Base-by-base conservation (phyloP, 192 early-diverging fungal species). In the Gaertneriomyces sp. region DNA sequence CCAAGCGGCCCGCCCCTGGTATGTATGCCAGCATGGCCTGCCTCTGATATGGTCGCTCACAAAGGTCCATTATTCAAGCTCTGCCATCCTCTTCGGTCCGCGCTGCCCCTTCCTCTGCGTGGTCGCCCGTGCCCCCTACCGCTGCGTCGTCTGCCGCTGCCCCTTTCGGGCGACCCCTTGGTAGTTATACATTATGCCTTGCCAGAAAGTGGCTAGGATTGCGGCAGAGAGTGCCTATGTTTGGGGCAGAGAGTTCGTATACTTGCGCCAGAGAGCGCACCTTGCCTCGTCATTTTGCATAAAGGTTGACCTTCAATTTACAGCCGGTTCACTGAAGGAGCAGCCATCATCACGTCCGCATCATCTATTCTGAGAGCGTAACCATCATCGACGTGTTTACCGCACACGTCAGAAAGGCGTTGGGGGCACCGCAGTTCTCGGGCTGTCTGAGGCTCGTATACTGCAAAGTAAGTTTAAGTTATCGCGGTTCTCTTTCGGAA, bases 171-270 rank as follows among this genome's bases (percentile, higher is more conserved):
- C n/a, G n/a, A n/a, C n/a, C n/a, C n/a, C n/a, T n/a, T n/a, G n/a
- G n/a, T n/a, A n/a, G n/a, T n/a, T n/a, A n/a, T n/a, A n/a, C 46
- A 47, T 47, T n/a, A 47, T 47, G 46, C 46, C 46, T 47, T 47
- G 46, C 46, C 46, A 47, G 46, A 47, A 47, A 47, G 46, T 47
- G 46, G 46, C 46, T 47, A n/a, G n/a, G n/a, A n/a, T 47, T 47
- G 46, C 9, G 46, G 46, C n/a, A 47, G 9, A 47, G 46, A 47
- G 46, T 47, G 46, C 46, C 46, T 47, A 47, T 10, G 46, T n/a
- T n/a, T n/a, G n/a, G n/a, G n/a, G n/a, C n/a, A n/a, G n/a, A n/a
- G n/a, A n/a, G n/a, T n/a, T n/a, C n/a, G n/a, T n/a, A n/a, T n/a
- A n/a, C 9, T 47, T 47, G 46, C n/a, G 46, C 46, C 46, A n/a